Base-by-base conservation (phyloP, 192 early-diverging fungal species). In the Chytriomyces sp. region DNA sequence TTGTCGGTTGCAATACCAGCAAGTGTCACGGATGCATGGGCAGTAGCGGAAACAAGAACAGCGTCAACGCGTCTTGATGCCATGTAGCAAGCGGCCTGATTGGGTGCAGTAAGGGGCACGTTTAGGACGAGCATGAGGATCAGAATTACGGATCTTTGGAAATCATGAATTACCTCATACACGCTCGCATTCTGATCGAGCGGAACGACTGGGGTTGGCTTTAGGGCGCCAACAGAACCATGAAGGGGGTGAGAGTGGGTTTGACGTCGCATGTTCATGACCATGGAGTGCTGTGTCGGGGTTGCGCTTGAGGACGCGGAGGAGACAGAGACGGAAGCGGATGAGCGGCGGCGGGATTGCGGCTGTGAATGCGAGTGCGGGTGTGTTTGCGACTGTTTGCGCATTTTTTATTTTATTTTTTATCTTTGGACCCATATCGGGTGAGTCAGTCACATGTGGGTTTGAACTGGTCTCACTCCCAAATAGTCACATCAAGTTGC, bases 1-100 rank as follows among this genome's bases (percentile, higher is more conserved):
- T 98, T 99, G 70, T 96, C 97, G 2, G 97, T 99, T 74, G 98
- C 92, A 73, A 99, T 99, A 44, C 97, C 97, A 5, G 89, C 85
- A 76, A 99, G 67, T 26, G 67, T 16, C 11, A 46, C 13, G 5
- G 18, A 11, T 35, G 28, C 11, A 16, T 26, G 46, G 43, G n/a
- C 43, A 68, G 43, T 45, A 26, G 13, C 67, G 10, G 45, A 13
- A 16, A 48, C 45, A 5, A 98, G 88, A 46, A 98, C 93, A 77
- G 93, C 93, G 80, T 97, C 96, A 7, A 91, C 89, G 35, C 97
- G 89, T 85, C 97, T 97, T 13, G 96, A 96, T 4, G 97, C 97
- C 97, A 99, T 97, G 68, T 85, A 82, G 18, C 84, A 84, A 23
- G 85, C 85, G 7, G 83, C 82, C 71, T 88, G 26, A 45, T 9